phyloP scores from a whole-genome alignment of 2,329 filamentous ascomycete species.

The Aspergillus costaricaensis region DNA sequence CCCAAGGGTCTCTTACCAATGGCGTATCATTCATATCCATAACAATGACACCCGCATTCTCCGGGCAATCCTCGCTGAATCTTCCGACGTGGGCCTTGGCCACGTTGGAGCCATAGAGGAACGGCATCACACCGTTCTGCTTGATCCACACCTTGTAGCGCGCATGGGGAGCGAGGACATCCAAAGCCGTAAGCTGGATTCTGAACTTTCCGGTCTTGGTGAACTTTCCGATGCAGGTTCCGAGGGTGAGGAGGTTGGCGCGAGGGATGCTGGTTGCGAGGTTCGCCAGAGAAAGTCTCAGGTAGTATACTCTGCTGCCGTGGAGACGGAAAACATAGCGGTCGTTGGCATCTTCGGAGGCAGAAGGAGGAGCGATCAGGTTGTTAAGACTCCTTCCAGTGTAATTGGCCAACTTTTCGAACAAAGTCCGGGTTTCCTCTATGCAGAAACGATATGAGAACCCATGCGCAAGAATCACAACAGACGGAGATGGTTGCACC shows the following conservation, averaged over 20 bases:
- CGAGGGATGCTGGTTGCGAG: conserved; percentile 82
- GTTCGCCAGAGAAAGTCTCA: conserved; percentile 85
- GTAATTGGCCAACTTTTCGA: conserved; percentile 92
- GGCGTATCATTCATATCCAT: conserved; percentile 90
- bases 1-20: conserved; percentile 45
- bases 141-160: conserved; percentile 98
- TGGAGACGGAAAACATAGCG: conserved; percentile 85
- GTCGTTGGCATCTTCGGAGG: conserved; percentile 67
- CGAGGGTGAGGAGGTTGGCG: conserved; percentile 73
- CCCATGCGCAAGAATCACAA: not conserved
- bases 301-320: conserved; percentile 85
- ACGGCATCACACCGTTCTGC: conserved; percentile 95
- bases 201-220: conserved; percentile 6
- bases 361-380: conserved; percentile 72
- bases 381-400: conserved; percentile 83
- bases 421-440: conserved; percentile 66
- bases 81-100: conserved; percentile 80
- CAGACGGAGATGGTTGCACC: not conserved
- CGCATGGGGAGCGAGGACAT: conserved; percentile 85
- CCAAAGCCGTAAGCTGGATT: conserved; percentile 86
- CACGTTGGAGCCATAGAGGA: conserved; percentile 89
- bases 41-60: conserved; percentile 89
- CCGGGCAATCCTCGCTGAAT: conserved; percentile 88
- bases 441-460: not conserved
- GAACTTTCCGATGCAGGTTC: conserved; percentile 36